Percentiles rank a stretch among this genome's conserved stretches.
Evolutionary conservation across 306 rosid species (phyloP).

Genomic region (Dryas drummondii): DNA sequence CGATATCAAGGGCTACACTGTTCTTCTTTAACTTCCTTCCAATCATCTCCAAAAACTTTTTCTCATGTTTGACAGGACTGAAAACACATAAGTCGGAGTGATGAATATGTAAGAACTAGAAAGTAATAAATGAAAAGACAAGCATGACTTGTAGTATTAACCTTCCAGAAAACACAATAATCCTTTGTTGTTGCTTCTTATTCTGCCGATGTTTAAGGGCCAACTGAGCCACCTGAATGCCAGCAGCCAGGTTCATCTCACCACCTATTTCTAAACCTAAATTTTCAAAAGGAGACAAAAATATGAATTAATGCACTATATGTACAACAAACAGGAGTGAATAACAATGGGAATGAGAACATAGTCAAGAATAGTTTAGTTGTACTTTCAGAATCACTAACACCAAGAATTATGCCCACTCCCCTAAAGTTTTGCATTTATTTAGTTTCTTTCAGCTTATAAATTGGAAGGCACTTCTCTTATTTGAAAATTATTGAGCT

Average conservation of each 20-base stretch:
- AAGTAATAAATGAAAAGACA: slow-evolving; percentile 8
- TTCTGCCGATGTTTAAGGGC: slow-evolving; percentile 98
- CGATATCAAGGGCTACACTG: slow-evolving; percentile 86
- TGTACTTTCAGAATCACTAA: background rate
- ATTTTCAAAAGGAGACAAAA: background rate
- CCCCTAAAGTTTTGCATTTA: too few species aligned
- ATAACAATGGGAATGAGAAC: background rate
- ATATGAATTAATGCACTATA: background rate
- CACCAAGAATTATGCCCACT: too few species aligned
- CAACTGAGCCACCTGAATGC: slow-evolving; percentile 94
- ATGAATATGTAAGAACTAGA: slow-evolving; percentile 11
- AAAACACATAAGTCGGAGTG: slow-evolving; percentile 20
- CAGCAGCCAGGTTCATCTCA: slow-evolving; percentile 92
- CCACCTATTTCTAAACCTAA: slow-evolving; percentile 91
- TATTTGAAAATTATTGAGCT: background rate
- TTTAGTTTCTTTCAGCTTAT: background rate
- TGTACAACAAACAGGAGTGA: background rate
- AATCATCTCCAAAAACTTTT: slow-evolving; percentile 76
- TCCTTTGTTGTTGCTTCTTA: slow-evolving; percentile 96
- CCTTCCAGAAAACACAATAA: slow-evolving; percentile 95
- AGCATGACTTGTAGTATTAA: slow-evolving; percentile 14
- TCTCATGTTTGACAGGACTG: slow-evolving; percentile 76
- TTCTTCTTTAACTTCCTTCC: slow-evolving; percentile 90
- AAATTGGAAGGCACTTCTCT: background rate
- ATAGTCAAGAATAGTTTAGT: background rate